Conservation (phyloP, 345 rosid species). For the Kandelia obovata region DNA sequence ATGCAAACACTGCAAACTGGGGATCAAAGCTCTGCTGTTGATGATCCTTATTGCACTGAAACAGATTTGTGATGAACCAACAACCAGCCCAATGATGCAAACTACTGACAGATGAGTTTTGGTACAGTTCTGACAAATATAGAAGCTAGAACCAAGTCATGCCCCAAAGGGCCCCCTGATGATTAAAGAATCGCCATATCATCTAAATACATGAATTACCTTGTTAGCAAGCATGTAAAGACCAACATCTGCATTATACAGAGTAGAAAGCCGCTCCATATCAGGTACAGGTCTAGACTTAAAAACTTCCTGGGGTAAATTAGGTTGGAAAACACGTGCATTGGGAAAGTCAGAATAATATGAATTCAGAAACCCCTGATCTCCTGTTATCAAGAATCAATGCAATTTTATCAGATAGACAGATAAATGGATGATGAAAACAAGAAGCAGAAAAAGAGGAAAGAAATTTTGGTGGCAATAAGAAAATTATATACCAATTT, state of each 20-base stretch:
- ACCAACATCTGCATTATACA: conserved; percentile 96
- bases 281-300: conserved; percentile 62
- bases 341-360: conserved; percentile 73
- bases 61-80: not conserved
- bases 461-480: conserved; percentile 13
- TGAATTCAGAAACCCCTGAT: conserved; percentile 88
- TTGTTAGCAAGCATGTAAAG: conserved; percentile 98
- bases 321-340: conserved; percentile 82
- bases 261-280: conserved; percentile 92
- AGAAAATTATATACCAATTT: conserved; percentile 48
- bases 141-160: no score
- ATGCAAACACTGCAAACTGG: not conserved
- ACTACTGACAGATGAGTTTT: no score
- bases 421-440: not conserved
- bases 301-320: conserved; percentile 48
- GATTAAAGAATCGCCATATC: not conserved
- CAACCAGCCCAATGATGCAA: no score
- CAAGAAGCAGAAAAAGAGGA: not conserved
- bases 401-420: not conserved
- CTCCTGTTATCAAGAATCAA: conserved; percentile 37
- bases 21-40: not conserved
- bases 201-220: conserved; percentile 35
- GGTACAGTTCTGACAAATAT: no score
- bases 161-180: not conserved
- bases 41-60: not conserved